Percentiles rank a stretch among this genome's conserved stretches.
Evolutionary conservation across 192 early-diverging fungal genomes (phyloP).

Genomic region (Gaertneriomyces sp.): DNA sequence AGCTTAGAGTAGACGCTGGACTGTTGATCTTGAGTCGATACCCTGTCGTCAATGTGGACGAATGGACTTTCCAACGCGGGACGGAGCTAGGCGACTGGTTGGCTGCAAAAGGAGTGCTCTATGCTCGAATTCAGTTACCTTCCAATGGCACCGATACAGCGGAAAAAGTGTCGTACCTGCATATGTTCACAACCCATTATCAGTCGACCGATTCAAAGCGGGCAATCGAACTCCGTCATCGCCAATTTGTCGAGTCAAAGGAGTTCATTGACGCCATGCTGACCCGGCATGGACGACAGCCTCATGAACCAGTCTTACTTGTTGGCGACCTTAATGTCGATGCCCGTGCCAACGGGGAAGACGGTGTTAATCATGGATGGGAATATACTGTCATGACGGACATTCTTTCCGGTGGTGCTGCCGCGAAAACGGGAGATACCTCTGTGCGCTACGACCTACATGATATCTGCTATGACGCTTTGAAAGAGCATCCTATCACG

Average conservation of each 20-base stretch:
- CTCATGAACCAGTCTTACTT: slow-evolving; percentile 58
- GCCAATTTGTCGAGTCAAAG: slow-evolving; percentile 62
- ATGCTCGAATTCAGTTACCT: slow-evolving; percentile 59
- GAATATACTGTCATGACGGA: slow-evolving; percentile 25
- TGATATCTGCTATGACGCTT: slow-evolving; percentile 2
- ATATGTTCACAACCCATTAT: slow-evolving; percentile 75
- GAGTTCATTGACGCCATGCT: slow-evolving; percentile 58
- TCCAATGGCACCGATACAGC: background rate
- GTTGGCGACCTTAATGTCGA: slow-evolving; percentile 71
- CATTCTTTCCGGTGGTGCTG: slow-evolving; percentile 10
- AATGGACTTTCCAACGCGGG: slow-evolving; percentile 53
- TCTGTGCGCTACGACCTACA: slow-evolving; percentile 1
- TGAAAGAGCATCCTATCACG: slow-evolving; percentile 25
- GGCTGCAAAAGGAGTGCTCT: slow-evolving; percentile 69
- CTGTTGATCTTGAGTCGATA: slow-evolving; percentile 64
- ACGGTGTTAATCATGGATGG: slow-evolving; percentile 14
- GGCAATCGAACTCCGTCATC: slow-evolving; percentile 43
- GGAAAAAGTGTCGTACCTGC: slow-evolving; percentile 31
- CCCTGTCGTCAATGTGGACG: slow-evolving; percentile 56
- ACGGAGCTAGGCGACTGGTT: slow-evolving; percentile 51
- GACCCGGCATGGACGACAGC: slow-evolving; percentile 19
- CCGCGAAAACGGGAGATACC: background rate
- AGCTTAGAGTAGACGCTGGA: slow-evolving; percentile 68
- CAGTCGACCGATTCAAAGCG: slow-evolving; percentile 50
- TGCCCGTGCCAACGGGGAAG: slow-evolving; percentile 17